Conservation (phyloP, 1,284 basidiomycete species). For the Microbotryum lychnidis-dioicae region DNA sequence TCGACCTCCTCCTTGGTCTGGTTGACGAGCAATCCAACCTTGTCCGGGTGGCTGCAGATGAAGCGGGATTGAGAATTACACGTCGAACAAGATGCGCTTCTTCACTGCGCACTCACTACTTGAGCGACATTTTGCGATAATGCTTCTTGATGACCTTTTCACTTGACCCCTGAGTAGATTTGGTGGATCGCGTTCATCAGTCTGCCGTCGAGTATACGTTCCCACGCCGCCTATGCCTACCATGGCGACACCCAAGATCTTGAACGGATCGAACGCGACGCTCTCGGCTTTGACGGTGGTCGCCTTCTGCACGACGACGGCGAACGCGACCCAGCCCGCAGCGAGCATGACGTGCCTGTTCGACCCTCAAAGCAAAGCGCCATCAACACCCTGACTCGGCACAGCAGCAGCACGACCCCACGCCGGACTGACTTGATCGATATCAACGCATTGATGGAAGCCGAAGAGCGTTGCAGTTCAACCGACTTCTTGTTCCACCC, state of each 20-base stretch:
- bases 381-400: background rate
- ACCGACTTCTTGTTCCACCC: conserved; percentile 34
- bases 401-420: background rate
- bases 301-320: conserved; percentile 36
- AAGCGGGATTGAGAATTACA: background rate
- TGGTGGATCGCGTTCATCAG: background rate
- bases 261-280: conserved; percentile 86
- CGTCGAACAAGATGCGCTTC: background rate
- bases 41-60: conserved; percentile 79
- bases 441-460: conserved; percentile 7
- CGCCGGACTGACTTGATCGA: conserved; percentile 7
- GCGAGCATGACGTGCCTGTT: conserved; percentile 35
- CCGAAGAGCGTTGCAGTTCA: conserved; percentile 9
- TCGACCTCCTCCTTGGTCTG: conserved; percentile 85
- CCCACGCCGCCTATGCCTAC: conserved; percentile 42
- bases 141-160: conserved; percentile 95
- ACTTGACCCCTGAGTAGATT: conserved; percentile 48
- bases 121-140: conserved; percentile 85
- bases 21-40: conserved; percentile 70
- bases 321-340: conserved; percentile 42
- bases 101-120: conserved; percentile 57
- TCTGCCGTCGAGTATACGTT: background rate
- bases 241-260: conserved; percentile 75
- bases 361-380: background rate
- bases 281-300: conserved; percentile 44